Percentiles rank a stretch among this genome's conserved stretches.
Conservation (phyloP, 202 grass and related monocot species). For the Eragrostis tef region DNA sequence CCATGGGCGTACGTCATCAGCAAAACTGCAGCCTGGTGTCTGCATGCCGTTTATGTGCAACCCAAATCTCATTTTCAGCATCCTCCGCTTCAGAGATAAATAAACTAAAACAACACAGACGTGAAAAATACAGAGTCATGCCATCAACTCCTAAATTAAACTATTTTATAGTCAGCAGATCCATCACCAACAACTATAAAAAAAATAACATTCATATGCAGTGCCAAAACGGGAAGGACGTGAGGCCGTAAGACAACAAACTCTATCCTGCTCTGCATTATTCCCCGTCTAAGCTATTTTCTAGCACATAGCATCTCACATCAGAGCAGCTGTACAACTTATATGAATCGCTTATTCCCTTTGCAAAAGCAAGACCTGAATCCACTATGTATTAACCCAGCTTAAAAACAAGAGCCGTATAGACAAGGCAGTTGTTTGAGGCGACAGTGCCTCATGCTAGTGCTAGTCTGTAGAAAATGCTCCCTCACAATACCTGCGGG, state of each 20-base stretch:
- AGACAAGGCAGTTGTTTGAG: not conserved
- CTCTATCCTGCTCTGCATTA: slow-evolving; percentile 33
- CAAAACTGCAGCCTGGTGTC: not conserved
- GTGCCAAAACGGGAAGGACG: not conserved
- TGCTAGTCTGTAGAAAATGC: slow-evolving; percentile 71
- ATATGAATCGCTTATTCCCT: slow-evolving; percentile 28
- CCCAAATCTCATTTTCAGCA: not conserved
- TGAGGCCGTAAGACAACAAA: slow-evolving; percentile 8
- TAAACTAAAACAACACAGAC: not conserved
- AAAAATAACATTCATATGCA: not conserved
- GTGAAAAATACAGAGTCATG: not conserved
- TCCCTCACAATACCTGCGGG: slow-evolving; percentile 77
- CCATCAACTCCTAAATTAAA: not conserved
- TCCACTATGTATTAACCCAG: slow-evolving; percentile 1
- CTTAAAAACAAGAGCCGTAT: not conserved
- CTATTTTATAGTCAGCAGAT: slow-evolving; percentile 8
- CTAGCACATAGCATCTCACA: slow-evolving; percentile 6
- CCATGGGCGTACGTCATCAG: not conserved
- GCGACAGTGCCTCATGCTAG: not conserved
- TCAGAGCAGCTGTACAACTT: slow-evolving; percentile 45
- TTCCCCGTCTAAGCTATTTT: slow-evolving; percentile 26
- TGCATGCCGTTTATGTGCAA: not conserved
- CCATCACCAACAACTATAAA: slow-evolving; percentile 8
- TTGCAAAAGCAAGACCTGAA: not conserved
- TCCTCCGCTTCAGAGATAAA: not conserved